Conservation (phyloP, 1,284 basidiomycete genomes). For the Lentinula novae-zelandiae region DNA sequence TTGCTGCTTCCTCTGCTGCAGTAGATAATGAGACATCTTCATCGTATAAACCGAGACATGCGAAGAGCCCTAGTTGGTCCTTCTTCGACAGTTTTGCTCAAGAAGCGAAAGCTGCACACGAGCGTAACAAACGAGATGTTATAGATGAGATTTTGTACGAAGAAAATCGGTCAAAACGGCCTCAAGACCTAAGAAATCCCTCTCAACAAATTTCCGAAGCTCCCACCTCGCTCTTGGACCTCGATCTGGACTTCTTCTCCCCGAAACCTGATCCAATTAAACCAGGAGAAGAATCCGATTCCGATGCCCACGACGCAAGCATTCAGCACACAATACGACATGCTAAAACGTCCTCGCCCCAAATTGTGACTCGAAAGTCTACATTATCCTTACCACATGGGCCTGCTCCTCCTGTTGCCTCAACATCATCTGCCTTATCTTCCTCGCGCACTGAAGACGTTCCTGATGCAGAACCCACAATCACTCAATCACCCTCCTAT, state of each 20-base stretch:
- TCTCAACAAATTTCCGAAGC: not conserved
- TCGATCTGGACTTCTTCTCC: conserved; percentile 34
- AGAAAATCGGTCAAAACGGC: conserved; percentile 47
- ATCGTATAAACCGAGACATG: not conserved
- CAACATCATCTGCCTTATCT: conserved; percentile 21
- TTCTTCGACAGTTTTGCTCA: conserved; percentile 61
- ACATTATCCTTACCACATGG: conserved; percentile 21
- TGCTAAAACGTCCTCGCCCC: conserved; percentile 16
- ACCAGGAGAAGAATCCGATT: not conserved
- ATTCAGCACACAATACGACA: conserved; percentile 11
- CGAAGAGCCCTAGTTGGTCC: conserved; percentile 28
- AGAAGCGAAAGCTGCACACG: conserved; percentile 49
- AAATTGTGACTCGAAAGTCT: conserved; percentile 20
- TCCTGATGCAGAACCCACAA: conserved; percentile 2
- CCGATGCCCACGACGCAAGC: not conserved
- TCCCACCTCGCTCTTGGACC: conserved; percentile 23
- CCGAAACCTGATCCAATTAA: conserved; percentile 11
- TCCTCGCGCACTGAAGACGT: conserved; percentile 4
- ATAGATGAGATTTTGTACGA: conserved; percentile 65
- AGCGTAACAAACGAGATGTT: conserved; percentile 46
- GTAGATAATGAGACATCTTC: not conserved
- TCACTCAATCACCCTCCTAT: conserved; percentile 26
- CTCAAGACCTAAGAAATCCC: not conserved
- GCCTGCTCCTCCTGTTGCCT: conserved; percentile 20
- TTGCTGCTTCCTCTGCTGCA: conserved; percentile 1